Evolutionary conservation across 1,284 basidiomycete genomes (phyloP), one percentile per base, ranked within the genome.

Genomic region (Microbotryum lychnidis-dioicae): DNA sequence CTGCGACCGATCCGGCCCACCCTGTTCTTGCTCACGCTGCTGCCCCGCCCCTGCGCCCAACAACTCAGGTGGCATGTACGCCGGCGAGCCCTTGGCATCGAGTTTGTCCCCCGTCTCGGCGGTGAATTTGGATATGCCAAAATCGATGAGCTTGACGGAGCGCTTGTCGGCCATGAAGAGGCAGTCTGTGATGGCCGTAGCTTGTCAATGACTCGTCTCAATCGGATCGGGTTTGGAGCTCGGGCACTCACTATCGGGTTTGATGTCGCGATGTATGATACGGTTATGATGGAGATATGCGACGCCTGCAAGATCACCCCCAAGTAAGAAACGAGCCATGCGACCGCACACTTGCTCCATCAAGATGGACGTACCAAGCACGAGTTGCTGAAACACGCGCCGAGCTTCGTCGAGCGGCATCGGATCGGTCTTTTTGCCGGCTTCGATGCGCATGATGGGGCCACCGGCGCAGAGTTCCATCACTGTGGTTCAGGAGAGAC

Each of bases 121-220:
- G 59, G 81, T 81, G 75, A 82, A 80, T 60, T 82, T 80, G 2
- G 79, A 80, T 0, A 82, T 79, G 33, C 81, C 81, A 71, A 83
- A 83, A 78, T 80, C 53, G 50, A 70, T 66, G 20, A 83, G 75
- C 70, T 82, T 82, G 73, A 80, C 80, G 12, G 73, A 72, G 7
- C 51, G 60, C 55, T 74, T 70, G 62, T 80, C 76, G n/a, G 73
- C 73, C 14, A 75, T 76, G 18, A 82, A 73, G 27, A 83, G 74
- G 37, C 81, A 77, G 70, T 83, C 81, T 68, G 80, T 14, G 79
- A 0, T 79, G 79, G 69, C 37, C 37, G 37, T 10, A 18, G 12
- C 31, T 31, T 12, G 37, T 42, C 37, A 42, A 18, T 6, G 37
- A 12, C 5, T 6, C 16, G 37, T 42, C 37, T 80, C 80, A 74